phyloP scores from a whole-genome alignment of 164 flowering plant species.

The grape (Vitis vinifera) region ASM3070453v1 NC_081813.1:12526501-12527000 shows the following conservation, averaged over 20 bases:
- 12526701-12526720: background rate
- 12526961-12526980: background rate
- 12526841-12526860: background rate
- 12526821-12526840: background rate
- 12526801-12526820: background rate
- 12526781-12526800: conserved; percentile 2
- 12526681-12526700: background rate
- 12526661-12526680: background rate
- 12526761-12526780: background rate
- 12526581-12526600: conserved; percentile 4
- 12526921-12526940: background rate
- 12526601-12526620: background rate
- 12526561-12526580: conserved; percentile 6
- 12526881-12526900: conserved; percentile 8
- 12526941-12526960: background rate
- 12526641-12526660: conserved; percentile 9
- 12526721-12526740: background rate
- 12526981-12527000: background rate
- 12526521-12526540: background rate
- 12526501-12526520: background rate
- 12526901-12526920: background rate
- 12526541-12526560: background rate
- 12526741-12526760: background rate
- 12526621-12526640: background rate
- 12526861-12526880: conserved; percentile 9